These are phyloP conservation scores for Arbutus unedo DNA, from an alignment of 148 eudicot genomes.

Conservation along the genomic window DNA sequence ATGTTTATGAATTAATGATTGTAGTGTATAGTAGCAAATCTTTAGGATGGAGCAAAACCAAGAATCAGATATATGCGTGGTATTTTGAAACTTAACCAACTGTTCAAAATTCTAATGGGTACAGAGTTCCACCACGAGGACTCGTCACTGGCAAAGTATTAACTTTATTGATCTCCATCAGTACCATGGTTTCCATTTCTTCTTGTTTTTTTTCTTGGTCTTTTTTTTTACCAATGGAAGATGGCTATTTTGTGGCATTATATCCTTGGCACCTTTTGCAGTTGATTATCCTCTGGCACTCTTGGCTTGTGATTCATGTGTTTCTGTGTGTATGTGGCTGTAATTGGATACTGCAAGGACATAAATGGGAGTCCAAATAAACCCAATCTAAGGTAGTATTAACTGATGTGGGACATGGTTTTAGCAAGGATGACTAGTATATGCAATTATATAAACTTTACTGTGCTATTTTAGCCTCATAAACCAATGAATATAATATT, in stretches of 20 bases:
- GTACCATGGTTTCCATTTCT: neutral
- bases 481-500: neutral
- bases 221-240: neutral
- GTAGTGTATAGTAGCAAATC: neutral
- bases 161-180: neutral
- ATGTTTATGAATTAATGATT: neutral
- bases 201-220: neutral
- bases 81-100: constrained; percentile 1
- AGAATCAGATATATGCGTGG: neutral
- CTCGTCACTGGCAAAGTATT: neutral
- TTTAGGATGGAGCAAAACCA: neutral
- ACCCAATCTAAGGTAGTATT: neutral
- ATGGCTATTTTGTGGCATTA: constrained; percentile 10
- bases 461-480: neutral
- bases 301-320: neutral
- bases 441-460: neutral
- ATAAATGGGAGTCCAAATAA: neutral
- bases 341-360: constrained; percentile 11
- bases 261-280: neutral
- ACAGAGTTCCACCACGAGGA: neutral
- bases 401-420: no score
- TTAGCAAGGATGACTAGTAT: neutral
- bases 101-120: neutral
- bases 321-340: neutral
- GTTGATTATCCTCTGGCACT: constrained; percentile 13